Conservation (phyloP, 345 rosid genomes). For the Lepidium aucheri region DNA sequence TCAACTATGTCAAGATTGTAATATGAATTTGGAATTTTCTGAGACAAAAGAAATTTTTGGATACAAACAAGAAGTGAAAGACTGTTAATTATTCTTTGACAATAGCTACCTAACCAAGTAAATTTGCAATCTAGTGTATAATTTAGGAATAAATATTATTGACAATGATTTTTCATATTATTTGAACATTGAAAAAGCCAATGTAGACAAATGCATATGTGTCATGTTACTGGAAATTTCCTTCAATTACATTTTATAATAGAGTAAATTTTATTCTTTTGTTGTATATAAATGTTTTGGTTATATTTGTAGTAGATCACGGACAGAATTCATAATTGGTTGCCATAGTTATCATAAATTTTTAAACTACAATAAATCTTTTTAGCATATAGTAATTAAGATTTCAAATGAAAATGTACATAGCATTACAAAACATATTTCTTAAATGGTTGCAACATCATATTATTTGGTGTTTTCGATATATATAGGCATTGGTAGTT, state of each 20-base stretch:
- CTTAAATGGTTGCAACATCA: neutral
- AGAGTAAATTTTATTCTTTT: neutral
- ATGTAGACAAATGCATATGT: neutral
- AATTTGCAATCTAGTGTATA: slow-evolving; percentile 13
- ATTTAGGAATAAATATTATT: neutral
- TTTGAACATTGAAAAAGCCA: neutral
- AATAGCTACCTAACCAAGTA: slow-evolving; percentile 19
- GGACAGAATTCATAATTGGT: neutral
- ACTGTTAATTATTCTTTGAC: slow-evolving; percentile 17
- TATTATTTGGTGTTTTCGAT: neutral
- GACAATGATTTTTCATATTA: neutral
- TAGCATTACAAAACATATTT: neutral
- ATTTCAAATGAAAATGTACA: too few relatives aligned
- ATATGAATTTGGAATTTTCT: slow-evolving; percentile 8
- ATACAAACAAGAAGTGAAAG: slow-evolving; percentile 10
- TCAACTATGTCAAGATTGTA: slow-evolving; percentile 3
- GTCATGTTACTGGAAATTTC: neutral
- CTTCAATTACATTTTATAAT: neutral
- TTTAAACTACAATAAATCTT: neutral
- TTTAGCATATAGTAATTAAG: neutral
- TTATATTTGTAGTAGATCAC: slow-evolving; percentile 1
- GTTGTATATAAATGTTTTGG: neutral
- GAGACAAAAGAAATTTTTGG: neutral
- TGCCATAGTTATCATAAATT: neutral
- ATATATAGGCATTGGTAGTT: too few relatives aligned